Percentiles rank a stretch among this genome's conserved stretches.
phyloP scores from a whole-genome alignment of 495 filamentous ascomycete species.

The Aspergillus nidulans region DNA sequence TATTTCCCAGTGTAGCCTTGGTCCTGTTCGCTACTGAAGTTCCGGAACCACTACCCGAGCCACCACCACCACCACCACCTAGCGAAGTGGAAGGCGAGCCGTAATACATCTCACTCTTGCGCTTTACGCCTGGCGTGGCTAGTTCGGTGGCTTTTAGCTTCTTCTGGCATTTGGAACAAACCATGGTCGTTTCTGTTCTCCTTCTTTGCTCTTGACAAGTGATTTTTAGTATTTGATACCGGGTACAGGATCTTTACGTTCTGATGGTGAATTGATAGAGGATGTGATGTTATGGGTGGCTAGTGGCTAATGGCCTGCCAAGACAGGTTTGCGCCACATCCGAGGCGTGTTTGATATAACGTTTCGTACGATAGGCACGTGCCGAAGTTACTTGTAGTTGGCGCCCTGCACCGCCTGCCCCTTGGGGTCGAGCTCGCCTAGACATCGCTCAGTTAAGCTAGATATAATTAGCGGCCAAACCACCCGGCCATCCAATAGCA shows the following conservation, averaged over 20 bases:
- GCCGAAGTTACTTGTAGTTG: background rate
- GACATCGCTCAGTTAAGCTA: no score
- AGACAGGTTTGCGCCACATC: background rate
- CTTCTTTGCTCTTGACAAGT: conserved; percentile 10
- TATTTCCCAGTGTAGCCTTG: conserved; percentile 32
- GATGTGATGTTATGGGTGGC: background rate
- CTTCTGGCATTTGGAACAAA: conserved; percentile 65
- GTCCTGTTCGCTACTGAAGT: conserved; percentile 47
- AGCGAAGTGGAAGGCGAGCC: conserved; percentile 58
- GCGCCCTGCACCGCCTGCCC: background rate
- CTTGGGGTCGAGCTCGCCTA: no score
- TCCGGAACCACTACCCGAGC: no score
- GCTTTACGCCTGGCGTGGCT: conserved; percentile 65
- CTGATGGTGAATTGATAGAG: background rate
- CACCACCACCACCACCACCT: conserved; percentile 37
- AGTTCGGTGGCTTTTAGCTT: conserved; percentile 58
- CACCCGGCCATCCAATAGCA: no score
- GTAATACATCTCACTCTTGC: conserved; percentile 68
- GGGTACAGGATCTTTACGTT: background rate
- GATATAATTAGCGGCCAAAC: no score
- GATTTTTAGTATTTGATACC: background rate
- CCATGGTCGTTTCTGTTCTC: conserved; percentile 44
- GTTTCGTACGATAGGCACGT: no score
- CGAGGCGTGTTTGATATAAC: background rate
- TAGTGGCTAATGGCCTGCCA: background rate